phyloP scores from a whole-genome alignment of 148 eudicot genomes.

The Cornus kousa region DNA sequence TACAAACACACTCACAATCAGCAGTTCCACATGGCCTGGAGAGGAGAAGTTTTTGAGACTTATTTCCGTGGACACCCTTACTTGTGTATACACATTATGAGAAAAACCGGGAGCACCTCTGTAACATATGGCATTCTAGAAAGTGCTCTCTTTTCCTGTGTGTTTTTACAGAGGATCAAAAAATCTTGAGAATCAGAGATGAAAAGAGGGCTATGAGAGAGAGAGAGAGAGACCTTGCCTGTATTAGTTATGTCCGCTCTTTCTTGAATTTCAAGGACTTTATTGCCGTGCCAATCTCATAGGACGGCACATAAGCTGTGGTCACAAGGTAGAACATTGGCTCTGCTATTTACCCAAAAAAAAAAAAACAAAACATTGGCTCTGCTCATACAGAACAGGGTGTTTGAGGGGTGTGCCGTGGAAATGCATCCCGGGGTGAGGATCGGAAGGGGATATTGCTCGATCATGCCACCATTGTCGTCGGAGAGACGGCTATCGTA shows the following conservation, averaged over 20 bases:
- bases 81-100: too few relatives aligned
- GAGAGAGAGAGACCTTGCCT: slow-evolving; percentile 87
- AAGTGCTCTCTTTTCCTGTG: too few relatives aligned
- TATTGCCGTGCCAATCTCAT: slow-evolving; percentile 64
- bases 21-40: too few relatives aligned
- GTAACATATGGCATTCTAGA: too few relatives aligned
- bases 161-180: slow-evolving; percentile 37
- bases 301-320: slow-evolving; percentile 66
- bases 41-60: too few relatives aligned
- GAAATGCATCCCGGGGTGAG: slow-evolving; percentile 87
- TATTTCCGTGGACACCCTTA: too few relatives aligned
- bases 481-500: slow-evolving; percentile 91
- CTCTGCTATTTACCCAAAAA: too few relatives aligned
- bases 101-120: too few relatives aligned
- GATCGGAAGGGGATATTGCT: slow-evolving; percentile 74
- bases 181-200: slow-evolving; percentile 34
- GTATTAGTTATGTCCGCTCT: slow-evolving; percentile 73
- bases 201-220: slow-evolving; percentile 67
- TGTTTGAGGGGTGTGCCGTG: slow-evolving; percentile 70
- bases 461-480: slow-evolving; percentile 86
- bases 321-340: slow-evolving; percentile 57
- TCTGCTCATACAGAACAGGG: slow-evolving; percentile 57
- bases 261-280: slow-evolving; percentile 80
- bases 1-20: too few relatives aligned
- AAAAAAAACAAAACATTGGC: too few relatives aligned